Evolutionary conservation across 2,329 filamentous ascomycete genomes (phyloP).

Genomic region (Penicillium occitanis): DNA sequence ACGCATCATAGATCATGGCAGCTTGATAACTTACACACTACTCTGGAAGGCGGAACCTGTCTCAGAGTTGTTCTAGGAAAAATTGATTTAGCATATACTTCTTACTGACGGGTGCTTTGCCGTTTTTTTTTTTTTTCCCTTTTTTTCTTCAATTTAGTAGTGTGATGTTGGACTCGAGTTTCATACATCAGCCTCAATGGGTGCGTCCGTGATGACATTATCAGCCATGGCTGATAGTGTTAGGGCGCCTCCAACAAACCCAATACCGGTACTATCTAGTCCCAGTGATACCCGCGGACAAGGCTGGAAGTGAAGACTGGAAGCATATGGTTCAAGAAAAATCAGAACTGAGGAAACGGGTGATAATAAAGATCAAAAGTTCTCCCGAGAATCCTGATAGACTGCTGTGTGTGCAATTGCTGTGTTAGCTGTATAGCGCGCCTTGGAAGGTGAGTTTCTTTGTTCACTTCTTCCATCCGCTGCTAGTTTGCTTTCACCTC

Average conservation of each 20-base stretch:
- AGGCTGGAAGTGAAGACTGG: not conserved
- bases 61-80: not conserved
- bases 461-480: not conserved
- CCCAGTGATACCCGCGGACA: not conserved
- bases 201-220: constrained; percentile 12
- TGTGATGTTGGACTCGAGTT: not conserved
- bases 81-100: not conserved
- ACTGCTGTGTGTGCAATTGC: not conserved
- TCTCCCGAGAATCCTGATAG: not conserved
- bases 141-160: not conserved
- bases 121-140: no score
- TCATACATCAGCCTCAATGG: constrained; percentile 19
- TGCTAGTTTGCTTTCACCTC: not conserved
- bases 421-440: not conserved
- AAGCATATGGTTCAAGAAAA: not conserved
- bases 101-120: no score
- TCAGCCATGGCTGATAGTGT: constrained; percentile 9
- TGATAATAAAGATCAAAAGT: not conserved
- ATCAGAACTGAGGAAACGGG: not conserved
- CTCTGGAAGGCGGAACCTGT: constrained; percentile 5
- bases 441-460: not conserved
- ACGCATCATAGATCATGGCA: not conserved
- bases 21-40: constrained; percentile 2
- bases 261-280: not conserved
- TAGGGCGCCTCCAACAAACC: not conserved